phyloP scores from a whole-genome alignment of 257 asterid species.

The Coffea eugenioides region DNA sequence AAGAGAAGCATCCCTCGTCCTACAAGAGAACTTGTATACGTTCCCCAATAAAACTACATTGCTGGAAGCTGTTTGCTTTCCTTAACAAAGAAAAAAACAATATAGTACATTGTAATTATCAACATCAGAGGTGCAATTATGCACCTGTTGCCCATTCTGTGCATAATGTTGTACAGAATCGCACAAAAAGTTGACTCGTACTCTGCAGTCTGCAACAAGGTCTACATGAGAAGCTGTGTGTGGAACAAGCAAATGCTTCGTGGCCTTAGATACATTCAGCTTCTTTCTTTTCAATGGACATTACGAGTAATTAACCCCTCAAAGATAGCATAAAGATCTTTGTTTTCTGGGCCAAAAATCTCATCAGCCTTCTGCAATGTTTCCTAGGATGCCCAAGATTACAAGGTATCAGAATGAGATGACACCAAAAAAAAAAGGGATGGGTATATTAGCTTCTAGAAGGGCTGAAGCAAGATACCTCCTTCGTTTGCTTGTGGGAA shows the following conservation, averaged over 20 bases:
- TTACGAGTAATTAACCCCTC: slow-evolving; percentile 80
- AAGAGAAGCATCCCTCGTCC: neutral
- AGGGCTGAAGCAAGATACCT: slow-evolving; percentile 39
- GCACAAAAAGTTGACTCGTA: neutral
- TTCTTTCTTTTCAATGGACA: slow-evolving; percentile 40
- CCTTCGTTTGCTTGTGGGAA: slow-evolving; percentile 90
- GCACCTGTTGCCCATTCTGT: slow-evolving; percentile 11
- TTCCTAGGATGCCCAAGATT: slow-evolving; percentile 42
- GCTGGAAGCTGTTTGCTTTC: neutral
- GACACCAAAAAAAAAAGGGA: too few relatives aligned
- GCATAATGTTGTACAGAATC: neutral
- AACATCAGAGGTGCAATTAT: slow-evolving; percentile 8
- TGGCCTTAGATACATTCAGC: neutral
- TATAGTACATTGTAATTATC: neutral
- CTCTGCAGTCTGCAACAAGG: neutral
- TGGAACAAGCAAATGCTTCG: slow-evolving; percentile 9
- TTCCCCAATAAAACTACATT: neutral
- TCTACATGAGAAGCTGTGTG: neutral
- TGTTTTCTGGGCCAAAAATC: slow-evolving; percentile 85
- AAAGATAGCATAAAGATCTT: slow-evolving; percentile 73
- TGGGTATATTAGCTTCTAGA: neutral
- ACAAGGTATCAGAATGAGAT: slow-evolving; percentile 7
- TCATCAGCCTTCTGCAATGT: slow-evolving; percentile 81
- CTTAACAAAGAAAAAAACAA: neutral
- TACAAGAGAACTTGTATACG: neutral